Evolutionary conservation across 306 rosid species (phyloP).

Genomic region (Dalbergia oliveri): DNA sequence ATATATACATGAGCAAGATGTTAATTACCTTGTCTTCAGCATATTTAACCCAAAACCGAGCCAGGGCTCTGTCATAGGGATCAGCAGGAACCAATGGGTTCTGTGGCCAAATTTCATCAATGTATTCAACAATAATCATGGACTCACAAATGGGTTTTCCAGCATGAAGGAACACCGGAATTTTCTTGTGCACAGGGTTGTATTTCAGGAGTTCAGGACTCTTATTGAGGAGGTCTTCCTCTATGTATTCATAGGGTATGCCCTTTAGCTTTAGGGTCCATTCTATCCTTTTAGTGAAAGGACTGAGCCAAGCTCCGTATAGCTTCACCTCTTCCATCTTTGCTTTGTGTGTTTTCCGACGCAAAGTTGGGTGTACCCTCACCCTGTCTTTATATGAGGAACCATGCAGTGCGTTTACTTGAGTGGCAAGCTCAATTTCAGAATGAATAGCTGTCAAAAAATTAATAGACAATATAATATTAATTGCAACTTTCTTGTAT

Average conservation of each 20-base stretch:
- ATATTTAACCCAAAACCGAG: constrained; percentile 40
- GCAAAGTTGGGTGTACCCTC: too few relatives aligned
- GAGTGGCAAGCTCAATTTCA: too few relatives aligned
- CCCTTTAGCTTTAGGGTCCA: constrained; percentile 59
- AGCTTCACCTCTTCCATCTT: constrained; percentile 56
- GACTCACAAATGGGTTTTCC: too few relatives aligned
- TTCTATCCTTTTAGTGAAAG: constrained; percentile 43
- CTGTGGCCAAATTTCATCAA: constrained; percentile 43
- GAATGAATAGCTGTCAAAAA: too few relatives aligned
- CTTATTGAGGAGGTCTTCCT: constrained; percentile 52
- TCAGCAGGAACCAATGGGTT: constrained; percentile 33
- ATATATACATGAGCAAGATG: background rate
- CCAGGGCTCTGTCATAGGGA: constrained; percentile 8
- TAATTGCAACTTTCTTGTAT: too few relatives aligned
- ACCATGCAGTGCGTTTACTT: too few relatives aligned
- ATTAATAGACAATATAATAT: too few relatives aligned
- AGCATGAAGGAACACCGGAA: too few relatives aligned
- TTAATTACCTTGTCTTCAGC: background rate
- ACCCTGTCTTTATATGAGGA: too few relatives aligned
- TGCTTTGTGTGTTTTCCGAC: too few relatives aligned
- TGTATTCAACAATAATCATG: too few relatives aligned
- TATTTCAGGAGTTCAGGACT: constrained; percentile 45
- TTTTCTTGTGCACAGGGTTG: constrained; percentile 51
- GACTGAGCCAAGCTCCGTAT: constrained; percentile 51
- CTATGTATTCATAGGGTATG: constrained; percentile 48